phyloP scores from a whole-genome alignment of 495 filamentous ascomycete genomes.

The Aspergillus cavernicola region DNA sequence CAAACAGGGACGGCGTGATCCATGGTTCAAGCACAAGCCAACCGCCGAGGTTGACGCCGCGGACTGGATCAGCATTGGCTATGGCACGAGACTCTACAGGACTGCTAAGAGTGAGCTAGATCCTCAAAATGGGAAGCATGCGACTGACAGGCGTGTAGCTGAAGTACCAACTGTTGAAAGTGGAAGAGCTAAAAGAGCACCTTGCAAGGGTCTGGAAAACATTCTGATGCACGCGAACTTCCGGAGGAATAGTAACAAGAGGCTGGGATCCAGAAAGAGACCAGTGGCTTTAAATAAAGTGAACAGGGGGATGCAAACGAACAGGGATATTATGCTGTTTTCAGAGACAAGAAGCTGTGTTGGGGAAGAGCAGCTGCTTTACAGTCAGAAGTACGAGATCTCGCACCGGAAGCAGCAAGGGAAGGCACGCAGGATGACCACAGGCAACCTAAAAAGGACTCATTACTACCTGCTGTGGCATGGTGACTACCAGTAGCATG shows the following conservation, averaged over 20 bases:
- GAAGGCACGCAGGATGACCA: background rate
- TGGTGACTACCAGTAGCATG: no score
- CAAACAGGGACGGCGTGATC: slow-evolving; percentile 65
- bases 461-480: no score
- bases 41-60: slow-evolving; percentile 56
- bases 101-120: slow-evolving; percentile 23
- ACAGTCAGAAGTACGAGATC: no score
- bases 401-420: slow-evolving; percentile 4
- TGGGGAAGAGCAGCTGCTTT: no score
- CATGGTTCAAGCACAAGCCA: slow-evolving; percentile 60
- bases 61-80: slow-evolving; percentile 41
- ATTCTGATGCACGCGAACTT: slow-evolving; percentile 25
- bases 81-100: slow-evolving; percentile 28
- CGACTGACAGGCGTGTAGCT: slow-evolving; percentile 36
- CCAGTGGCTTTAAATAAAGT: background rate
- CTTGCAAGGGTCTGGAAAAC: slow-evolving; percentile 31
- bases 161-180: slow-evolving; percentile 30
- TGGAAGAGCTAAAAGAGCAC: slow-evolving; percentile 35
- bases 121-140: background rate
- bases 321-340: slow-evolving; percentile 10
- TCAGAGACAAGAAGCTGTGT: slow-evolving; percentile 5
- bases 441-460: no score
- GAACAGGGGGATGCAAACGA: slow-evolving; percentile 7
- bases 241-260: slow-evolving; percentile 15
- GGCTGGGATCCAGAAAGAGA: slow-evolving; percentile 32